phyloP scores from a whole-genome alignment of 2,329 filamentous ascomycete genomes.

The Myriosclerotinia duriaeana region DNA sequence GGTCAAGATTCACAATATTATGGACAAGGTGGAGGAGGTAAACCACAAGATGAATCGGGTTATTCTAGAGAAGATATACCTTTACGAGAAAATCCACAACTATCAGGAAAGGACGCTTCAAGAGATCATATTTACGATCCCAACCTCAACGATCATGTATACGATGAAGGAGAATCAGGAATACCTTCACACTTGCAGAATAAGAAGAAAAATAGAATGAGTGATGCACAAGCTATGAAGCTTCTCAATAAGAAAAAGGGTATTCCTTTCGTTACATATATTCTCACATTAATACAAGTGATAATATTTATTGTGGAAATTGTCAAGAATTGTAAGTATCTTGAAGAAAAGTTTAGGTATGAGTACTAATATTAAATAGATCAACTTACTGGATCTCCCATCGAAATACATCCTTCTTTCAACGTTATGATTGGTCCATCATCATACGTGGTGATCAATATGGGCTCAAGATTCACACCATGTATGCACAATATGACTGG shows the following conservation, averaged over 20 bases:
- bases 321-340: conserved; percentile 72
- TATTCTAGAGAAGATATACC: conserved; percentile 55
- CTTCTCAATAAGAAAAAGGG: conserved; percentile 39
- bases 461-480: conserved; percentile 88
- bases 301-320: conserved; percentile 88
- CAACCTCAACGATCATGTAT: conserved; percentile 58
- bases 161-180: conserved; percentile 52
- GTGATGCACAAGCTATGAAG: conserved; percentile 57
- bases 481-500: conserved; percentile 86
- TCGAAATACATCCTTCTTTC: conserved; percentile 67
- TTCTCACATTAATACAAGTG: conserved; percentile 73
- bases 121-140: conserved; percentile 28
- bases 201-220: conserved; percentile 46
- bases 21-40: conserved; percentile 46
- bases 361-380: conserved; percentile 47
- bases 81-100: conserved; percentile 52
- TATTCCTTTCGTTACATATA: conserved; percentile 79
- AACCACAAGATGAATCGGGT: conserved; percentile 41
- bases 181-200: conserved; percentile 30
- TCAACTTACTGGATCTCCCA: conserved; percentile 67
- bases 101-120: conserved; percentile 27
- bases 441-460: conserved; percentile 86
- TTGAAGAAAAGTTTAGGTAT: neutral
- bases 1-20: conserved; percentile 60
- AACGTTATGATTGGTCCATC: conserved; percentile 98